A percentile compares a stretch with the other conserved stretches of the same genome.
phyloP scores from a whole-genome alignment of 2,329 filamentous ascomycete genomes.

The Helotiales sp. region DNA sequence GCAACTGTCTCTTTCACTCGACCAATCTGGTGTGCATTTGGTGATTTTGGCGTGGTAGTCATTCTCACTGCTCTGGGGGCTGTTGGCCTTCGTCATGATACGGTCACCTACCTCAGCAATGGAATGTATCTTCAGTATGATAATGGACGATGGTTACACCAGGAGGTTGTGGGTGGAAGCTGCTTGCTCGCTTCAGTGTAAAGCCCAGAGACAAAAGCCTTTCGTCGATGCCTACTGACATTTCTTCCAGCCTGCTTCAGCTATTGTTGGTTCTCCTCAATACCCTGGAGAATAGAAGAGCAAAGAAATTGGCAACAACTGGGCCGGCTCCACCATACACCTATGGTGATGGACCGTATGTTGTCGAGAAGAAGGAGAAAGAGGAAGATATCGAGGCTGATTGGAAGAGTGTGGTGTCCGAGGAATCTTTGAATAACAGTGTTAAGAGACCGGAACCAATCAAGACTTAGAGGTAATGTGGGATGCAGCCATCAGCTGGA shows the following conservation, averaged over 20 bases:
- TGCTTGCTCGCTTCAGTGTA: conserved; percentile 12
- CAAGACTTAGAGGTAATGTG: background rate
- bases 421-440: background rate
- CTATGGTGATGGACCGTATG: background rate
- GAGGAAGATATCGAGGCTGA: conserved; percentile 5
- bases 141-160: background rate
- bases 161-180: conserved; percentile 11
- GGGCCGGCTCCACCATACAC: conserved; percentile 5
- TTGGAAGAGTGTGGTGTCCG: conserved; percentile 16
- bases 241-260: background rate
- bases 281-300: background rate
- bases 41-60: background rate
- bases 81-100: conserved; percentile 7
- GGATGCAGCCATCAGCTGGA: background rate
- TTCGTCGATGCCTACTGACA: background rate
- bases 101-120: conserved; percentile 9
- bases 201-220: background rate
- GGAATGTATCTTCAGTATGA: background rate
- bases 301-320: background rate
- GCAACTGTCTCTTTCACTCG: background rate
- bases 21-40: background rate
- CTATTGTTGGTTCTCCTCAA: conserved; percentile 7
- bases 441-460: conserved; percentile 4
- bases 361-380: background rate
- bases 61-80: background rate